Evolutionary conservation across 2,329 filamentous ascomycete species (phyloP).

Genomic region (Orbilia oligospora): DNA sequence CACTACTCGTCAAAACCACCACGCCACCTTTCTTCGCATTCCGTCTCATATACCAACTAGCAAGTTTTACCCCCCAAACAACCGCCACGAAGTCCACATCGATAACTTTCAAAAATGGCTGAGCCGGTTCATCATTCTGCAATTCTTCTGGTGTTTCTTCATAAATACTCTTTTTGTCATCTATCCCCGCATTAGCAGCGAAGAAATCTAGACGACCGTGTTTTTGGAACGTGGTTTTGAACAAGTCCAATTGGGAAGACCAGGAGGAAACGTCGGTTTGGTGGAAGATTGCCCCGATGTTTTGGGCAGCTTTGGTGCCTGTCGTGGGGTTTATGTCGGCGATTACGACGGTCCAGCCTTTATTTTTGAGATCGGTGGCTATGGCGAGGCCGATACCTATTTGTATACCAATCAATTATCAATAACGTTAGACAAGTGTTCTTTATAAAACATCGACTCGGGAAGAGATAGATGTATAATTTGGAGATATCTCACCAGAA

Average conservation of each 20-base stretch:
- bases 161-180: constrained; percentile 67
- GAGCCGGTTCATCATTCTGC: constrained; percentile 65
- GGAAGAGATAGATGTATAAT: background rate
- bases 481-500: constrained; percentile 65
- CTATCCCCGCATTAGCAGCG: constrained; percentile 69
- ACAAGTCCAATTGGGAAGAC: constrained; percentile 66
- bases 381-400: constrained; percentile 68
- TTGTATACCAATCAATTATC: background rate
- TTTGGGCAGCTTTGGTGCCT: constrained; percentile 35
- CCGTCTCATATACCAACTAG: constrained; percentile 68
- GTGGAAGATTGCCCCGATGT: constrained; percentile 55
- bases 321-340: constrained; percentile 67
- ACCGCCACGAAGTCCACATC: constrained; percentile 68
- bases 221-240: constrained; percentile 67
- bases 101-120: constrained; percentile 67
- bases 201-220: constrained; percentile 68
- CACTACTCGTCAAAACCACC: constrained; percentile 67
- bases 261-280: constrained; percentile 68
- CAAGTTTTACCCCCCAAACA: constrained; percentile 68
- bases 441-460: background rate
- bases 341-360: constrained; percentile 68
- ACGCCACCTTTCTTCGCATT: constrained; percentile 66
- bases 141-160: constrained; percentile 64
- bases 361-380: constrained; percentile 67
- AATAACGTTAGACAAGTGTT: background rate